Evolutionary conservation across 2,329 filamentous ascomycete species (phyloP), one percentile per base, ranked within the genome.

Genomic region (Venturia pyrina): DNA sequence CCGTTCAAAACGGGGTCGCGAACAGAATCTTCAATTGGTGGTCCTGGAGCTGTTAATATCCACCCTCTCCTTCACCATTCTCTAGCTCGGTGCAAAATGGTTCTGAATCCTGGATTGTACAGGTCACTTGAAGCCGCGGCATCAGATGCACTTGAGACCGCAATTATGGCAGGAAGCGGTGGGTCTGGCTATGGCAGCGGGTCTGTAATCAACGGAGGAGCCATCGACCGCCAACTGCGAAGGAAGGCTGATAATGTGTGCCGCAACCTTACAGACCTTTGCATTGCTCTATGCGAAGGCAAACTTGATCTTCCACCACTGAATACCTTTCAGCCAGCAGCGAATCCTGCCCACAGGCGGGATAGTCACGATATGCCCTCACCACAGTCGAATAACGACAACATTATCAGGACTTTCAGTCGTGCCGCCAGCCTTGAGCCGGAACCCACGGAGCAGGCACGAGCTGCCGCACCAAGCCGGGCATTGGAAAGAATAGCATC

Each of bases 211-310:
- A 83, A 87, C 66, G 85, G 87, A 40, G 77, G 79, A 32, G 76
- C 78, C 15, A 80, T 80, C 0, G 93, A 99, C 74, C 86, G 95
- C 63, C 91, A 96, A 73, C 82, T 96, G 19, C 87, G 92, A 62
- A 87, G 93, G 68, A 97, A 96, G 76, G 91, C 91, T 37, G 93
- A 99, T 73, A 92, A 89, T 72, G 87, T 99, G 73, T 98, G 95
- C 75, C 89, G 93, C 65, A 95, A 90, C 72, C 79, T 99, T 69
- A 98, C 93, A 0, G 95, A 99, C 75, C 82, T 99, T 7, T 96
- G 91, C 73, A 84, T 99, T 66, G 90, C 92, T 0, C 79, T 99
- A 17, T 79, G 77, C 69, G 79, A 81, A 34, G 71, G 67, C 40
- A 28, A 53, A 62, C n/a, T 60, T n/a, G 59, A 40, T 41, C 44